Evolutionary conservation across 2,329 filamentous ascomycete species (phyloP).

Genomic region (Pseudocercospora macadamiae): DNA sequence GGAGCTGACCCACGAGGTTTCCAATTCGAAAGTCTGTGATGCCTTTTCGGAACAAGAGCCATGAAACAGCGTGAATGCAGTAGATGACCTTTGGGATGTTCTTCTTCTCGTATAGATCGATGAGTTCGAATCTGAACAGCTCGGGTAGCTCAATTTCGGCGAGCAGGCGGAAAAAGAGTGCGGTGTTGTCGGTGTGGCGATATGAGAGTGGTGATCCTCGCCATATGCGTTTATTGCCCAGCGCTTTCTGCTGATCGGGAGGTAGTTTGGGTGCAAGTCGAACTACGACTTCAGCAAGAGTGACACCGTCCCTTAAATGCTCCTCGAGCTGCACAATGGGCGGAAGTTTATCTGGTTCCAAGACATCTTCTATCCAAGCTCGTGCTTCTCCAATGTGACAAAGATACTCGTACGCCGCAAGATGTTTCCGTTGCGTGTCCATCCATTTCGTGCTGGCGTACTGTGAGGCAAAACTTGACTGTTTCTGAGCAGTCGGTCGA

Average conservation of each 20-base stretch:
- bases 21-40: conserved; percentile 95
- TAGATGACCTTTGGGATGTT: conserved; percentile 99
- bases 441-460: conserved; percentile 89
- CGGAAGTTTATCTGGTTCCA: conserved; percentile 75
- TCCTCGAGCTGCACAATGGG: conserved; percentile 94
- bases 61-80: conserved; percentile 95
- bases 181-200: conserved; percentile 97
- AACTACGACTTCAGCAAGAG: conserved; percentile 90
- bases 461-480: conserved; percentile 37
- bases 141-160: conserved; percentile 91
- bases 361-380: conserved; percentile 96
- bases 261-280: conserved; percentile 77
- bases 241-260: conserved; percentile 44
- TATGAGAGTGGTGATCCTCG: conserved; percentile 83
- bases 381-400: conserved; percentile 99
- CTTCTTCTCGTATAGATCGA: conserved; percentile 98
- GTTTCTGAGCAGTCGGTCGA: conserved; percentile 54
- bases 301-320: conserved; percentile 88
- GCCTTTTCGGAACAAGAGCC: conserved; percentile 93
- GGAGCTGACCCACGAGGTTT: conserved; percentile 91
- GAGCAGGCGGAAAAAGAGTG: conserved; percentile 90
- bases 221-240: conserved; percentile 69
- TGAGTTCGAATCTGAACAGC: conserved; percentile 93
- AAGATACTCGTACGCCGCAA: conserved; percentile 97
- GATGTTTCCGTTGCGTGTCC: conserved; percentile 95